phyloP scores from a whole-genome alignment of 2,329 filamentous ascomycete genomes.

The Pyrenophora teres region DNA sequence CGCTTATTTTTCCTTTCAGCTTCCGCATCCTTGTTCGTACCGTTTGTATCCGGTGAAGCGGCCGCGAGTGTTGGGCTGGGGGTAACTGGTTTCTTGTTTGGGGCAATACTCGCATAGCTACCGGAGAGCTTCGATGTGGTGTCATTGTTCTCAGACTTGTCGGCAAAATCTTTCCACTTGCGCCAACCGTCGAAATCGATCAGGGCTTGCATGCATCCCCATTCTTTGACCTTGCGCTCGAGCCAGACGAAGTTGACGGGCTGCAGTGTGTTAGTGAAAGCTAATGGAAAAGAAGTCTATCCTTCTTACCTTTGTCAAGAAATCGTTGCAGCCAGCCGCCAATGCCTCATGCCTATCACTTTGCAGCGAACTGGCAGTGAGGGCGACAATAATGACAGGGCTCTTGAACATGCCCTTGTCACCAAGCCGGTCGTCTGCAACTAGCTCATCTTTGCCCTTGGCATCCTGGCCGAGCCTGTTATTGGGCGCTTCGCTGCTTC shows the following conservation, averaged over 20 bases:
- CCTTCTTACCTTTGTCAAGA: constrained; percentile 82
- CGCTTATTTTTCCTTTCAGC: constrained; percentile 43
- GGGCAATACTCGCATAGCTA: constrained; percentile 39
- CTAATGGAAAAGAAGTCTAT: background rate
- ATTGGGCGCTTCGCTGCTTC: constrained; percentile 51
- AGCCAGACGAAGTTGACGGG: constrained; percentile 98
- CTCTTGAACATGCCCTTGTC: constrained; percentile 81
- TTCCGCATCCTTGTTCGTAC: constrained; percentile 29
- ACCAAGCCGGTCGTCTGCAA: constrained; percentile 70
- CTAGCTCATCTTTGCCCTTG: constrained; percentile 40
- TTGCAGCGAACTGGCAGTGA: constrained; percentile 92
- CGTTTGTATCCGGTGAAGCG: constrained; percentile 30
- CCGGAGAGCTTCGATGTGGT: constrained; percentile 42
- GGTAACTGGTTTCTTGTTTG: constrained; percentile 25
- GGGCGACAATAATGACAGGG: constrained; percentile 94
- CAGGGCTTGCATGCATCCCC: constrained; percentile 99
- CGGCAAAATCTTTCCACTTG: constrained; percentile 84
- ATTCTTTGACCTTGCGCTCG: constrained; percentile 96
- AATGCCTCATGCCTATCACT: constrained; percentile 94
- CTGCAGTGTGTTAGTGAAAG: constrained; percentile 54
- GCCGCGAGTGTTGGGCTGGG: constrained; percentile 16
- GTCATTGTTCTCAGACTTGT: constrained; percentile 42
- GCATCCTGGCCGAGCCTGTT: constrained; percentile 47
- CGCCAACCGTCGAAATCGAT: constrained; percentile 99
- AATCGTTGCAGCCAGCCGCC: constrained; percentile 96